Evolutionary conservation across 2,329 filamentous ascomycete genomes (phyloP).

Genomic region (Fusarium nurragi): DNA sequence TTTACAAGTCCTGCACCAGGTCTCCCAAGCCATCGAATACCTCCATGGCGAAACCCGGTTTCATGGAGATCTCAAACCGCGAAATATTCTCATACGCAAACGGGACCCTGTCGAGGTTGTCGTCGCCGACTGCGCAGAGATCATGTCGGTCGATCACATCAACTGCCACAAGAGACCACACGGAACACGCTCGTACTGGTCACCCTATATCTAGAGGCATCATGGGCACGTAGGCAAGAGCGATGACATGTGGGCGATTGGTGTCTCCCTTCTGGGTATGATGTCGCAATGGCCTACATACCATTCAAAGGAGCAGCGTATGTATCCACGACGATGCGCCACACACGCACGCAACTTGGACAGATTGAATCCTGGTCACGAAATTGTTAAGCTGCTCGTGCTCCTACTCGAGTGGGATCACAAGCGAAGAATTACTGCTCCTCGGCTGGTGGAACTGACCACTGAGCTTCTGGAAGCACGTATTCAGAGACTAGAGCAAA

Average conservation of each 20-base stretch:
- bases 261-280: constrained; percentile 46
- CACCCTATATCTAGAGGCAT: constrained; percentile 43
- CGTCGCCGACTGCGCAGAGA: constrained; percentile 47
- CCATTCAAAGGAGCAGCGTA: constrained; percentile 19
- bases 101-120: constrained; percentile 44
- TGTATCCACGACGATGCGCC: constrained; percentile 41
- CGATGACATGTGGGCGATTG: constrained; percentile 51
- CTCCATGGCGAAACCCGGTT: constrained; percentile 40
- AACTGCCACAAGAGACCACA: constrained; percentile 14
- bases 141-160: constrained; percentile 31
- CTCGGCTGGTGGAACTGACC: constrained; percentile 27
- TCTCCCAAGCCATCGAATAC: constrained; percentile 41
- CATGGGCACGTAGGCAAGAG: constrained; percentile 35
- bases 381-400: constrained; percentile 35
- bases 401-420: constrained; percentile 38
- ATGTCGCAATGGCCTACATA: constrained; percentile 44
- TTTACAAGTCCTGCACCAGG: constrained; percentile 37
- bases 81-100: constrained; percentile 46
- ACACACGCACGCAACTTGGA: constrained; percentile 38
- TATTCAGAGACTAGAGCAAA: neutral
- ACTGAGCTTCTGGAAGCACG: constrained; percentile 7
- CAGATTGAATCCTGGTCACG: constrained; percentile 40
- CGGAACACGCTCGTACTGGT: constrained; percentile 46
- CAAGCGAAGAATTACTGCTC: constrained; percentile 31
- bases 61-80: constrained; percentile 48